Conservation (phyloP, 2,329 filamentous ascomycete genomes). For the Fusarium floridanum region DNA sequence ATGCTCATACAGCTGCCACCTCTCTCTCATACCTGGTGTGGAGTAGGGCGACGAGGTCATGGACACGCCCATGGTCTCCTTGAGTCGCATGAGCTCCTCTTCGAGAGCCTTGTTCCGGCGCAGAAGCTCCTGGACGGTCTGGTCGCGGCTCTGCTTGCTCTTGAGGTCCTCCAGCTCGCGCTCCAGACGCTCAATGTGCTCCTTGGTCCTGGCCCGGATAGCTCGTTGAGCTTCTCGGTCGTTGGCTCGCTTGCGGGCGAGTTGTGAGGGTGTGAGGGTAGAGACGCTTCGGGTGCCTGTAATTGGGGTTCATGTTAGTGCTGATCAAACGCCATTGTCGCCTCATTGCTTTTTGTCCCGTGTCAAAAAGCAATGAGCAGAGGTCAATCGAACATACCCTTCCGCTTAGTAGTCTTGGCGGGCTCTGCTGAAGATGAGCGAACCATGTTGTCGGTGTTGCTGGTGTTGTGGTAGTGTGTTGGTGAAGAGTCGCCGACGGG, state of each 20-base stretch:
- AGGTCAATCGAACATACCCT: constrained; percentile 54
- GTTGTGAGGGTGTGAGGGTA: constrained; percentile 87
- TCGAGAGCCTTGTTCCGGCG: constrained; percentile 67
- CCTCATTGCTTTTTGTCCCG: neutral
- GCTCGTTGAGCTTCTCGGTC: constrained; percentile 91
- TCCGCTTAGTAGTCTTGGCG: constrained; percentile 59
- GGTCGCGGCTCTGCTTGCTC: constrained; percentile 61
- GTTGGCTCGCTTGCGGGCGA: constrained; percentile 91
- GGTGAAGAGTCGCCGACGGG: constrained; percentile 10
- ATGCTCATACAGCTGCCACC: neutral
- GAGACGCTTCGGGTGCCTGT: constrained; percentile 81
- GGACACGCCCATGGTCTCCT: constrained; percentile 60
- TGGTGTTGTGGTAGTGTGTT: constrained; percentile 9
- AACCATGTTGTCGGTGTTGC: constrained; percentile 50
- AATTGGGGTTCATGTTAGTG: constrained; percentile 19
- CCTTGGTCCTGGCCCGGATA: constrained; percentile 87
- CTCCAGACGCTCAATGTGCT: constrained; percentile 85
- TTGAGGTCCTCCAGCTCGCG: constrained; percentile 79
- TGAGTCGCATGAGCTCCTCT: constrained; percentile 62
- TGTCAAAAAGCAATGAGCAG: constrained; percentile 4
- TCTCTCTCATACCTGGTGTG: constrained; percentile 53
- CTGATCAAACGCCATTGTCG: constrained; percentile 1
- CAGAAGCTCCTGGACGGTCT: constrained; percentile 65
- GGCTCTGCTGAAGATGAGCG: constrained; percentile 60
- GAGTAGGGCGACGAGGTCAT: constrained; percentile 58